Conservation (phyloP, 176 grass and related monocot species). For the Canna indica region DNA sequence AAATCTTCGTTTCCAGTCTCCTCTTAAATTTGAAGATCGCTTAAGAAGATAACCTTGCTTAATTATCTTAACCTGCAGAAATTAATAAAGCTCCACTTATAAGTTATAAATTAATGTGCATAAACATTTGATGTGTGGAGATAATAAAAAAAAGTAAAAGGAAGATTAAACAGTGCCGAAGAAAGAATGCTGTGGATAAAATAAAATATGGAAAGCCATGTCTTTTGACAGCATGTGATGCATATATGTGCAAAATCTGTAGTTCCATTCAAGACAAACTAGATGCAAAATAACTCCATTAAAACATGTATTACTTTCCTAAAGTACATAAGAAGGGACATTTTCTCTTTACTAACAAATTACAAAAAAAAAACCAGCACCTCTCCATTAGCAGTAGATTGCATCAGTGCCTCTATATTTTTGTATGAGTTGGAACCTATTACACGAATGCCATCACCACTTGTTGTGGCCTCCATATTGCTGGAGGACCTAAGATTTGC, state of each 20-base stretch:
- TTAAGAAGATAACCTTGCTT: conserved; percentile 98
- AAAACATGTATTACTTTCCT: neutral
- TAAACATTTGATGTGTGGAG: neutral
- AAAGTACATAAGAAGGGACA: neutral
- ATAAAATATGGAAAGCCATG: too few species aligned
- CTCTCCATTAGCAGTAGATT: conserved; percentile 74
- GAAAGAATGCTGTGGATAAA: neutral
- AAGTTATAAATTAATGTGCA: neutral
- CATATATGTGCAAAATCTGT: neutral
- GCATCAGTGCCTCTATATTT: conserved; percentile 90
- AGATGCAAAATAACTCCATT: neutral
- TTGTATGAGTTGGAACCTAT: conserved; percentile 86
- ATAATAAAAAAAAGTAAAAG: neutral
- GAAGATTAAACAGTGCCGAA: neutral
- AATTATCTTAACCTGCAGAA: conserved; percentile 87
- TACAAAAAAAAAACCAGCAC: conserved; percentile 32
- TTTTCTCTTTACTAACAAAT: conserved; percentile 10
- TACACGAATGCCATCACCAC: conserved; percentile 85
- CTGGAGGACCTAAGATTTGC: conserved; percentile 59
- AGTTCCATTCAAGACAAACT: neutral
- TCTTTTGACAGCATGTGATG: neutral
- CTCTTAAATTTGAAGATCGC: conserved; percentile 59
- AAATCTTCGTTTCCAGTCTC: conserved; percentile 90
- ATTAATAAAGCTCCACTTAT: neutral
- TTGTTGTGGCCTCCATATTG: conserved; percentile 64